Base-by-base conservation (phyloP, 257 asterid genomes). In the Penstemon newberryi region DNA sequence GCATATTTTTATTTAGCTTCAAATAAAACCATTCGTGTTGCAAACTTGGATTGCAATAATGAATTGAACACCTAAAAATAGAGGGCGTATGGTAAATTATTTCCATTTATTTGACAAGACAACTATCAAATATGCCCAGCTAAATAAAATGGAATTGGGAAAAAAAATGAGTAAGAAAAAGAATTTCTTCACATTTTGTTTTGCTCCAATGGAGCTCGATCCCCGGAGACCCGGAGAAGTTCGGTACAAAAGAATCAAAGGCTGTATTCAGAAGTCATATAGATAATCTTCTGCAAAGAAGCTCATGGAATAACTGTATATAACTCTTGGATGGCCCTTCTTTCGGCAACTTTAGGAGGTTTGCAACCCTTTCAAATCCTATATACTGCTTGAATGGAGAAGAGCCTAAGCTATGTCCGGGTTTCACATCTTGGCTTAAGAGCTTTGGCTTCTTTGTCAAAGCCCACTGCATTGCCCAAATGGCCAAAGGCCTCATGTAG, bases 391-490 rank as follows among this genome's bases (percentile, higher is more conserved):
- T 47, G 49, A 38, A 7, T 36, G 56, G 60, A 52, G 51, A 41
- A 33, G 70, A 37, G 36, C 15, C 69, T 55, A 39, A 58, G 3
- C 9, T 47, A 49, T n/a, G 11, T 6, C 55, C 65, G 3, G 70
- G 65, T 40, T 63, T 54, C 44, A 10, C 37, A 4, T 50, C 57
- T 39, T 71, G 45, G 58, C 63, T 69, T 40, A 37, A 47, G 18
- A 65, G 58, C 46, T 67, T 73, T 12, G 74, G 74, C 40, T 69
- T 70, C 40, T 55, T 56, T 40, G 85, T 66, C 41, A 83, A 67
- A 39, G 85, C 84, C 87, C 87, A 83, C 65, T 83, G 87, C 83
- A 83, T 83, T 8, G 83, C 65, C 87, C 87, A 83, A 53, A 83
- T 80, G n/a, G 83, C 83, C 67, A 83, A 63, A 1, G 83, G 87